Base-by-base conservation (phyloP, 202 grass and related monocot genomes). In the Zizania palustris region DNA sequence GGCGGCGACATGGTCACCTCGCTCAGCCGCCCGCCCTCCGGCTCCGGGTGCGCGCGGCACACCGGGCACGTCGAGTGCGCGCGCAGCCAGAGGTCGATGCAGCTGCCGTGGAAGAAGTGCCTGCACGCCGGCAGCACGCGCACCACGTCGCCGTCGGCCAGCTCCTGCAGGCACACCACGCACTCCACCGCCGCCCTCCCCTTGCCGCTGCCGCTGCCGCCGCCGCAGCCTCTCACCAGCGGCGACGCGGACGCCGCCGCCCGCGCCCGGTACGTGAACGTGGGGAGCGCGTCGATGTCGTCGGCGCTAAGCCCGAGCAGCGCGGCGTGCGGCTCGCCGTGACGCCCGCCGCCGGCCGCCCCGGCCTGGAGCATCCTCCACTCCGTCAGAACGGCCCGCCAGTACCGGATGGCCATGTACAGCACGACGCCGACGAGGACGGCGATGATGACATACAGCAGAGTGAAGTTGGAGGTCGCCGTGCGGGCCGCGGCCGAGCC, bases 81-180 rank as follows among this genome's bases (percentile, higher is more conserved):
- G 54, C 67, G 4, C 7, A 95, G 74, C 92, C 92, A 95, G 38
- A 55, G 62, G 46, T 95, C 88, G 80, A 95, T 85, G 85, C 92
- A 95, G 63, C 64, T 4, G 63, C 35, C 49, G 63, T 95, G 92
- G 86, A 95, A 95, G 65, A 82, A 84, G 74, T 95, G 92, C 21
- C 81, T 67, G 81, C 92, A 95, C 33, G 70, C 13, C 14, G 89
- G 89, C 45, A 91, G 63, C 68, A 85, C 75, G 59, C 89, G 81
- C 73, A 91, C 83, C 54, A 83, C 76, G 71, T 91, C 89, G 67
- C 85, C 89, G 73, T 91, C 85, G 67, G 63, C 72, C 49, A 91
- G 36, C 55, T 85, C 85, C 66, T 84, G 82, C 62, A 91, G 61
- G 80, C 89, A 91, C 44, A 91, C 80, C 77, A 67, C 87, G 75